A percentile compares a stretch with the other conserved stretches of the same genome.
These are phyloP conservation scores for Candida tammaniensis DNA, from an alignment of 805 yeast genomes.

Conservation along the genomic window DNA sequence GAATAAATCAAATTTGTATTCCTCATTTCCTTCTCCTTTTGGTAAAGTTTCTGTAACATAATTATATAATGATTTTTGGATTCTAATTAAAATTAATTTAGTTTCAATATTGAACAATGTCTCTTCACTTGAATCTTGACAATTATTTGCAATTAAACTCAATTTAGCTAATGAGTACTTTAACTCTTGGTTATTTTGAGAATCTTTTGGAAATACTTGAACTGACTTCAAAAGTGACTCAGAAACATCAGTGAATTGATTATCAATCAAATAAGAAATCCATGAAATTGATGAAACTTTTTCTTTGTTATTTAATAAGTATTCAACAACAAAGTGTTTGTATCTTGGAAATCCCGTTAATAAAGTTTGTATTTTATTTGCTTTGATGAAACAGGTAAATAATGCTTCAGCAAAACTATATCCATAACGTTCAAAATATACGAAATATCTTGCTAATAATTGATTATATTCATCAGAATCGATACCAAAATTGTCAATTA, in stretches of 20 bases:
- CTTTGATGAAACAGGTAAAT: slow-evolving; percentile 54
- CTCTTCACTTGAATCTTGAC: slow-evolving; percentile 16
- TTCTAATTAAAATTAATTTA: slow-evolving; percentile 46
- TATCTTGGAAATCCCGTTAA: slow-evolving; percentile 57
- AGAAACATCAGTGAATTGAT: slow-evolving; percentile 51
- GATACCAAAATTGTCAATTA: slow-evolving; percentile 18
- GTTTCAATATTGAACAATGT: slow-evolving; percentile 47
- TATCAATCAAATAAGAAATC: slow-evolving; percentile 61
- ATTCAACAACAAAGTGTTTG: slow-evolving; percentile 47
- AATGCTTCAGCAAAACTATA: slow-evolving; percentile 66
- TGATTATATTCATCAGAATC: slow-evolving; percentile 14
- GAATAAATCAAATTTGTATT: slow-evolving; percentile 13
- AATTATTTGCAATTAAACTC: slow-evolving; percentile 46
- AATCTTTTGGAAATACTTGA: slow-evolving; percentile 33
- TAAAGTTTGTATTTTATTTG: slow-evolving; percentile 51
- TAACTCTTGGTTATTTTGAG: slow-evolving; percentile 46
- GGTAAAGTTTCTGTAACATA: slow-evolving; percentile 10
- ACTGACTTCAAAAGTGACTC: slow-evolving; percentile 42
- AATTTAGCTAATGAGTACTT: slow-evolving; percentile 73
- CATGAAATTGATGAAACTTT: slow-evolving; percentile 61
- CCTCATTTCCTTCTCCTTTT: slow-evolving; percentile 8
- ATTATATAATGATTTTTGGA: slow-evolving; percentile 40
- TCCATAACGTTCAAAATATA: slow-evolving; percentile 60
- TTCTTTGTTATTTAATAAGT: slow-evolving; percentile 41
- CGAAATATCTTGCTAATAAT: slow-evolving; percentile 32